Evolutionary conservation across 2,329 filamentous ascomycete genomes (phyloP).

Genomic region (Epicoccum sorghinum): DNA sequence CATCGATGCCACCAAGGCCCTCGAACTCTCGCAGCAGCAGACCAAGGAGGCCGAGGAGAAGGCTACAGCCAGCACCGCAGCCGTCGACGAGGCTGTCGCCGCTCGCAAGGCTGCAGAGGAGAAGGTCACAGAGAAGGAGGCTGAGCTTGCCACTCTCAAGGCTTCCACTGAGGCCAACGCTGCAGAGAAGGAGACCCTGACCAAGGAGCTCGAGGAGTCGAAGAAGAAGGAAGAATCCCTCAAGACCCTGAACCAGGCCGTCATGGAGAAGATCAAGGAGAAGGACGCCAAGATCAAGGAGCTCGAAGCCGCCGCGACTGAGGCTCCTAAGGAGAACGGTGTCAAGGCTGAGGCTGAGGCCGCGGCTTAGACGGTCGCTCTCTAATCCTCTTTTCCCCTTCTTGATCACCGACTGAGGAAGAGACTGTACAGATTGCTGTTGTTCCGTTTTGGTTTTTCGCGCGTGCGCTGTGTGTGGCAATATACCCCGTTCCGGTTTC

Average conservation of each 20-base stretch:
- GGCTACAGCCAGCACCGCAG: constrained; percentile 14
- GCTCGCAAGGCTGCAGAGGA: constrained; percentile 23
- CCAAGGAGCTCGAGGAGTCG: constrained; percentile 27
- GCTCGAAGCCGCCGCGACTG: constrained; percentile 11
- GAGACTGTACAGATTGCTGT: constrained; percentile 16
- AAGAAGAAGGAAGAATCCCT: constrained; percentile 25
- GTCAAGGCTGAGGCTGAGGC: constrained; percentile 9
- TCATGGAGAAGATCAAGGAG: constrained; percentile 26
- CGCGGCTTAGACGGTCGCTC: constrained; percentile 4
- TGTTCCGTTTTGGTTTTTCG: constrained; percentile 4
- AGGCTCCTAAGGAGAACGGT: constrained; percentile 15
- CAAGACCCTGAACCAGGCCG: constrained; percentile 21
- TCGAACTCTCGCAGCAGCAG: constrained; percentile 19
- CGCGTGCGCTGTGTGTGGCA: constrained; percentile 10
- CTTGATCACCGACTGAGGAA: neutral
- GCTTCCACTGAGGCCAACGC: constrained; percentile 23
- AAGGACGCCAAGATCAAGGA: constrained; percentile 25
- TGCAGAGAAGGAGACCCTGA: constrained; percentile 21
- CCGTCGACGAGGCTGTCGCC: constrained; percentile 24
- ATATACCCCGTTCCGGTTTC: constrained; percentile 20
- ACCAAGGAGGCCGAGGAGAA: constrained; percentile 15
- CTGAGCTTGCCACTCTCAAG: constrained; percentile 24
- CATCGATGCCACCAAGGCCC: constrained; percentile 12
- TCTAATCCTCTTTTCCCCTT: neutral
- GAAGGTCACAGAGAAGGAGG: constrained; percentile 19